Conservation (phyloP, 164 flowering plant species). For the Vitis rotundifolia region DNA sequence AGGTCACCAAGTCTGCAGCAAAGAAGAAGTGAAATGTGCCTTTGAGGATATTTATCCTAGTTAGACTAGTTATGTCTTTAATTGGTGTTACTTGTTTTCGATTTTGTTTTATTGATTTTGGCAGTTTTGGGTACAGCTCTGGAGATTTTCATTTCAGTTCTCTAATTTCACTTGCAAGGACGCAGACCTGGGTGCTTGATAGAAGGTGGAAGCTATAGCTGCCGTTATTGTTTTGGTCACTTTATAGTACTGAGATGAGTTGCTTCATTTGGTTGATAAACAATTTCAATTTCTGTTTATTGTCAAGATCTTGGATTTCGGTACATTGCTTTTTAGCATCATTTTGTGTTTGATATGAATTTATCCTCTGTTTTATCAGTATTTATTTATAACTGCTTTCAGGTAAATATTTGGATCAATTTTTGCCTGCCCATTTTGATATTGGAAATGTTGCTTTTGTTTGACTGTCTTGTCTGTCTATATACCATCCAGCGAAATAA, state of each 20-base stretch:
- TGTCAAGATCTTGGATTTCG: background rate
- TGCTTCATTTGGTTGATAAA: constrained; percentile 1
- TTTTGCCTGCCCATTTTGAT: too few species aligned
- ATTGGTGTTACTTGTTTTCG: background rate
- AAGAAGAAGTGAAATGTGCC: constrained; percentile 37
- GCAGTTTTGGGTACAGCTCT: background rate
- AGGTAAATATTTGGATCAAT: too few species aligned
- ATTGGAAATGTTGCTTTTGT: too few species aligned
- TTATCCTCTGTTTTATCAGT: too few species aligned
- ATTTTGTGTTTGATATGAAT: too few species aligned
- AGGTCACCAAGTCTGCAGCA: constrained; percentile 73
- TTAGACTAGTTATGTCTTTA: constrained; percentile 1
- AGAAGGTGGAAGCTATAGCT: background rate
- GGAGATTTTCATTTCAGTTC: constrained; percentile 4
- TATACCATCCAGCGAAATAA: too few species aligned
- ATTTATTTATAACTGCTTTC: too few species aligned
- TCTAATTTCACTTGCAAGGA: constrained; percentile 1
- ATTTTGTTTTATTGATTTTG: constrained; percentile 2
- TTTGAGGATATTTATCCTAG: too few species aligned
- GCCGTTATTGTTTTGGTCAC: background rate
- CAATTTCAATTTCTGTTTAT: constrained; percentile 7
- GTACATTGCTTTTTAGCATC: background rate
- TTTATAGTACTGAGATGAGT: constrained; percentile 3
- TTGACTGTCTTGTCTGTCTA: too few species aligned
- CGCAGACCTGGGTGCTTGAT: background rate